Evolutionary conservation across 345 rosid genomes (phyloP), one percentile per base, ranked within the genome.

Genomic region (Rhodomyrtus tomentosa): DNA sequence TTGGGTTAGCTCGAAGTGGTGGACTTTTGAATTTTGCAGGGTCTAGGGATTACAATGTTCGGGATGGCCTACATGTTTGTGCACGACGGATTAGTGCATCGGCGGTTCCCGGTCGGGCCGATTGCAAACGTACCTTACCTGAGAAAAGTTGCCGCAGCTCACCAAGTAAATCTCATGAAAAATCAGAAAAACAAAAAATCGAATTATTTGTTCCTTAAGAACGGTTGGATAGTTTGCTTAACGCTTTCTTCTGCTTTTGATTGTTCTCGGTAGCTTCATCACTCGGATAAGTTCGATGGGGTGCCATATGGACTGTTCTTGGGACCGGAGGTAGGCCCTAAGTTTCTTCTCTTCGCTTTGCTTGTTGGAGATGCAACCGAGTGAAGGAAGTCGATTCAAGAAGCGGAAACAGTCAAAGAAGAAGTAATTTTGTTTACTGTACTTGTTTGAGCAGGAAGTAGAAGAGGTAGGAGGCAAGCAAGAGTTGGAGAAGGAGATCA

Each of bases 21-120:
- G 21, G 45, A 24, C 7, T 52, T 84, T 83, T 13, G 14, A 27
- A 20, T 10, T 42, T 21, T 21, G 6, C 86, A 92, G 96, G 96
- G 96, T 6, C 86, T 93, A 6, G 96, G 96, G 36, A 91, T 91
- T 58, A 93, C 96, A 4, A 88, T 92, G 55, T 93, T 91, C 83
- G 95, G 96, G 4, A 93, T 93, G 85, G 96, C 96, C 83, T 93
- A 93, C 88, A 92, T 93, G 96, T 91, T 93, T 48, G 92, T 93
- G 55, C 96, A 93, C 40, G 96, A 92, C 32, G 96, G 96, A 3
- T 90, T 93, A 25, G 96, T 93, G 48, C 96, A 93, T 87, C 91
- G 92, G 84, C 89, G 96, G 87, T 93, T 93, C 83, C 93, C 95
- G 0, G 95, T 93, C 38, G 95, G 96, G 12, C 95, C 95, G 81